A percentile compares a stretch with the other conserved stretches of the same genome.
Evolutionary conservation across 768 basidiomycete species (phyloP).

Genomic region (Tubosaeta sp.): DNA sequence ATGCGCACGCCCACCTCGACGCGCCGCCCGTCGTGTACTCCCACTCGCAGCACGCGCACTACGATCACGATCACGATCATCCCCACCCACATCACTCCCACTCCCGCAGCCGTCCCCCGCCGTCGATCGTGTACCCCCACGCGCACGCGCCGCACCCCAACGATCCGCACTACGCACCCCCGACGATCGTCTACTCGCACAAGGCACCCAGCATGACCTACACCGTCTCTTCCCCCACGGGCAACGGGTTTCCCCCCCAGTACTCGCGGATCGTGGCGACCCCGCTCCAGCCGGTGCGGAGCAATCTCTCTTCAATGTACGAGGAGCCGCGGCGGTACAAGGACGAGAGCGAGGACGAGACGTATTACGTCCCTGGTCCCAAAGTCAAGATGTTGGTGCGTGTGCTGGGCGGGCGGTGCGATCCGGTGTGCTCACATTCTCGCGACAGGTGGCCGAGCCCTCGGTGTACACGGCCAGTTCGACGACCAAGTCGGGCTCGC

Average conservation of each 20-base stretch:
- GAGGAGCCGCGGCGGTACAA: constrained; percentile 33
- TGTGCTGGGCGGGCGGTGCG: constrained; percentile 6
- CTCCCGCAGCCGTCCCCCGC: constrained; percentile 39
- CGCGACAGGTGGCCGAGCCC: constrained; percentile 35
- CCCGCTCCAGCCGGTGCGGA: constrained; percentile 39
- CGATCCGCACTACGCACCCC: constrained; percentile 52
- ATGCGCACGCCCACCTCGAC: constrained; percentile 8
- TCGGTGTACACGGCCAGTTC: constrained; percentile 59
- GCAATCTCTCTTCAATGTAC: constrained; percentile 33
- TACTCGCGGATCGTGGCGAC: constrained; percentile 40
- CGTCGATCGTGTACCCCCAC: constrained; percentile 56
- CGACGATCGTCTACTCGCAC: constrained; percentile 51
- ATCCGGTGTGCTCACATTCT: no score
- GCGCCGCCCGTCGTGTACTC: constrained; percentile 32
- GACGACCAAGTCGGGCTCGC: constrained; percentile 53
- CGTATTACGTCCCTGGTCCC: constrained; percentile 74
- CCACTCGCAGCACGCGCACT: constrained; percentile 39
- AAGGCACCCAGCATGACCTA: constrained; percentile 62
- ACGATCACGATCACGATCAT: constrained; percentile 29
- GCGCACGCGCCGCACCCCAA: constrained; percentile 39
- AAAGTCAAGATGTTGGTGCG: constrained; percentile 74
- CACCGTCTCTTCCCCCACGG: constrained; percentile 60
- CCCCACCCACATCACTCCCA: constrained; percentile 34
- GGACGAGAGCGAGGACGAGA: constrained; percentile 20
- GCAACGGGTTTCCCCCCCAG: constrained; percentile 29